These are phyloP conservation scores for Candida andamanensis DNA, from an alignment of 805 yeast species.

Conservation along the genomic window DNA sequence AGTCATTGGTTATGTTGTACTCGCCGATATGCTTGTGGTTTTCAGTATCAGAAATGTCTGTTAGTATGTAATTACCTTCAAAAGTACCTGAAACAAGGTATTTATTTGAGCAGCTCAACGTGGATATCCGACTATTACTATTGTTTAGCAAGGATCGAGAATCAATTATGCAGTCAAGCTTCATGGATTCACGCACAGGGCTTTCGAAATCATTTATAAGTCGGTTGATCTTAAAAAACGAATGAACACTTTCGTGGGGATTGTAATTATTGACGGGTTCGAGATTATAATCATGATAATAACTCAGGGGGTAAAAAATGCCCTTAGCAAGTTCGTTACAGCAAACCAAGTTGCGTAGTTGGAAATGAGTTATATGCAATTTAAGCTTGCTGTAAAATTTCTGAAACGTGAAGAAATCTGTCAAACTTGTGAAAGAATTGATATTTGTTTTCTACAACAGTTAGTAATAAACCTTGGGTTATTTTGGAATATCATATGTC, in stretches of 20 bases:
- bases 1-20: conserved; percentile 34
- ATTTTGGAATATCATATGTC: not conserved
- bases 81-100: conserved; percentile 50
- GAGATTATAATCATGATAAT: conserved; percentile 23
- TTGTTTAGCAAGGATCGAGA: conserved; percentile 23
- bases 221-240: conserved; percentile 32
- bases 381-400: conserved; percentile 39
- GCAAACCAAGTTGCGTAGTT: conserved; percentile 47
- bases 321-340: conserved; percentile 30
- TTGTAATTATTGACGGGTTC: conserved; percentile 20
- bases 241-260: conserved; percentile 24
- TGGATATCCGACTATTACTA: conserved; percentile 41
- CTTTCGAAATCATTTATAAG: conserved; percentile 24
- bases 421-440: conserved; percentile 6
- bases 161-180: conserved; percentile 36
- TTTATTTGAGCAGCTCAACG: conserved; percentile 40
- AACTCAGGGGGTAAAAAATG: conserved; percentile 36
- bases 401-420: conserved; percentile 35
- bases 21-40: conserved; percentile 22
- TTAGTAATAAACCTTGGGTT: conserved; percentile 5
- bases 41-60: conserved; percentile 25
- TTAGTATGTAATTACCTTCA: conserved; percentile 44
- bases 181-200: conserved; percentile 16
- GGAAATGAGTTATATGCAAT: conserved; percentile 53
- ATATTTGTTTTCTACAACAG: conserved; percentile 17